Evolutionary conservation across 805 yeast species (phyloP).

Genomic region (Schizosaccharomyces pombe): DNA sequence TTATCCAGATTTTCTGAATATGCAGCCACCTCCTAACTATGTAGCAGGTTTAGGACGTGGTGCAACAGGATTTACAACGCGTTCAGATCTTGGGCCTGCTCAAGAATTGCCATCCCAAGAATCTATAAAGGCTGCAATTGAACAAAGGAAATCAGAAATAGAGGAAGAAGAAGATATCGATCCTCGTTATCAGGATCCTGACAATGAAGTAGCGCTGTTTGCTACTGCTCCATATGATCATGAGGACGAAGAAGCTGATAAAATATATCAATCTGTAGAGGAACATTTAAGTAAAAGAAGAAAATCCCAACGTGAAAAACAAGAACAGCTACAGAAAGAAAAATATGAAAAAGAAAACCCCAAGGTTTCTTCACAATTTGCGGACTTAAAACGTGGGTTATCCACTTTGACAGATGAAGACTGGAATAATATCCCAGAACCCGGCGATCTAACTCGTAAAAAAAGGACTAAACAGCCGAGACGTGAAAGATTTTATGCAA

Average conservation of each 20-base stretch:
- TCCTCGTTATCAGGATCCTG: constrained; percentile 14
- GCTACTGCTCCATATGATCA: constrained; percentile 17
- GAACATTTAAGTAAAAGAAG: constrained; percentile 18
- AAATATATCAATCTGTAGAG: constrained; percentile 45
- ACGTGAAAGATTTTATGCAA: constrained; percentile 53
- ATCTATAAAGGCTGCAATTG: constrained; percentile 14
- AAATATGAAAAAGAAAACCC: constrained; percentile 13
- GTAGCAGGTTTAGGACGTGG: constrained; percentile 66
- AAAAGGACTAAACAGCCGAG: constrained; percentile 32
- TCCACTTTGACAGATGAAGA: constrained; percentile 37
- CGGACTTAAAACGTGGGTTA: constrained; percentile 43
- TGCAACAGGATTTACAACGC: constrained; percentile 76
- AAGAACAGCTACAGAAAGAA: constrained; percentile 12
- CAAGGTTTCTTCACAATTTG: constrained; percentile 30
- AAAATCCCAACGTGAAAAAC: constrained; percentile 11
- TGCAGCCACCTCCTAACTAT: constrained; percentile 1
- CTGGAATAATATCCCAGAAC: constrained; percentile 72
- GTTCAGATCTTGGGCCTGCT: constrained; percentile 46
- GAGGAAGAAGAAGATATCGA: constrained; percentile 14
- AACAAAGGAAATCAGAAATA: constrained; percentile 10
- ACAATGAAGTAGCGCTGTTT: constrained; percentile 17
- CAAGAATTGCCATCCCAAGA: constrained; percentile 19
- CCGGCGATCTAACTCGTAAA: constrained; percentile 70
- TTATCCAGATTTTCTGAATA: not conserved
- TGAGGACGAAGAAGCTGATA: constrained; percentile 62